These are phyloP conservation scores for Polygonum maritimum DNA, from an alignment of 148 eudicot species.

Conservation along the genomic window DNA sequence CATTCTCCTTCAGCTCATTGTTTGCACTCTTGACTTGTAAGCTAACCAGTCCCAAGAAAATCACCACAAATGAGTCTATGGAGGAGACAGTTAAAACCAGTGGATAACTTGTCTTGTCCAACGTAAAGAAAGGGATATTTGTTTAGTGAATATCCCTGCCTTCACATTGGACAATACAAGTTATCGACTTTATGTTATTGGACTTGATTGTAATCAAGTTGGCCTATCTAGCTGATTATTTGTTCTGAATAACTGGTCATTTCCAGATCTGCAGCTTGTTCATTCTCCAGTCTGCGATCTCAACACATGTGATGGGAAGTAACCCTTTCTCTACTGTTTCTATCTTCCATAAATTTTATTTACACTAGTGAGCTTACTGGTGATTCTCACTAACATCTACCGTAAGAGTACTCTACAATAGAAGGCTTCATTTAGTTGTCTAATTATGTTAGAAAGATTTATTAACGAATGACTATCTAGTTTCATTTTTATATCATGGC, in stretches of 20 bases:
- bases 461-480: neutral
- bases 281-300: constrained; percentile 97
- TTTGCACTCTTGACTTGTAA: constrained; percentile 66
- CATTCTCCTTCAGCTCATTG: constrained; percentile 58
- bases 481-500: neutral
- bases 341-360: neutral
- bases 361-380: neutral
- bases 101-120: constrained; percentile 54
- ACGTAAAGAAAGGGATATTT: constrained; percentile 81
- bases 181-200: neutral
- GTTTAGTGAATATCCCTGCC: constrained; percentile 23
- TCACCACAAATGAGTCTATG: constrained; percentile 21
- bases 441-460: neutral
- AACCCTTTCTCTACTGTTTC: neutral
- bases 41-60: constrained; percentile 33
- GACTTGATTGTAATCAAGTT: neutral
- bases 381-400: neutral
- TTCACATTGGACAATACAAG: no score
- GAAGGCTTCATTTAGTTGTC: neutral
- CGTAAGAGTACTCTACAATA: neutral
- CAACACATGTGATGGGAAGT: constrained; percentile 84
- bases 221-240: neutral
- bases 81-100: constrained; percentile 38
- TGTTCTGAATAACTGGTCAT: constrained; percentile 2
- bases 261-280: constrained; percentile 90